Conservation (phyloP, 176 grass and related monocot species). For the Raddia distichophylla region DNA sequence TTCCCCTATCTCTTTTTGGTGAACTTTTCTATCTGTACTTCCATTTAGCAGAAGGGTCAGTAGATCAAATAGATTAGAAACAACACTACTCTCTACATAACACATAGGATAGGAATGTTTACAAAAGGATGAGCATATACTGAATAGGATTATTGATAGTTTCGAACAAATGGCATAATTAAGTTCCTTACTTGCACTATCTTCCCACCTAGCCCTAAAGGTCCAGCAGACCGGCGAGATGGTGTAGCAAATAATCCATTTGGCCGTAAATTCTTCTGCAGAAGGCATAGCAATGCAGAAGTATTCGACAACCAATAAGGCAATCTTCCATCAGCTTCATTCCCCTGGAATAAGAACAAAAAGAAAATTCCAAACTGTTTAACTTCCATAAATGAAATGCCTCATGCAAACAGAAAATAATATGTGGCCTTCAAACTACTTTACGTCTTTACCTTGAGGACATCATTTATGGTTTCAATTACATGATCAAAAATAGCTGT, state of each 20-base stretch:
- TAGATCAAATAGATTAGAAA: neutral
- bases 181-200: constrained; percentile 61
- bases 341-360: constrained; percentile 52
- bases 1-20: neutral
- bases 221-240: constrained; percentile 61
- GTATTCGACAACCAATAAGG: constrained; percentile 98
- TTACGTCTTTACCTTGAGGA: constrained; percentile 90
- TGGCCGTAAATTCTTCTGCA: constrained; percentile 91
- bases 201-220: constrained; percentile 53
- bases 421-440: neutral
- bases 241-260: constrained; percentile 84
- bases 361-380: constrained; percentile 7
- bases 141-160: neutral
- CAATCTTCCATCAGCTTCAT: constrained; percentile 63
- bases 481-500: constrained; percentile 97
- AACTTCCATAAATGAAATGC: constrained; percentile 7
- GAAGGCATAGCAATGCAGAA: constrained; percentile 84
- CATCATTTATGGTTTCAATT: constrained; percentile 88
- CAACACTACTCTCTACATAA: neutral
- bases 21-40: neutral
- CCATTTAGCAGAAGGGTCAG: neutral
- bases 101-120: neutral
- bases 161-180: neutral
- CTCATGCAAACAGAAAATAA: constrained; percentile 32
- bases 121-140: neutral